phyloP scores from a whole-genome alignment of 805 yeast genomes.

The Myxozyma nipponensis region DNA sequence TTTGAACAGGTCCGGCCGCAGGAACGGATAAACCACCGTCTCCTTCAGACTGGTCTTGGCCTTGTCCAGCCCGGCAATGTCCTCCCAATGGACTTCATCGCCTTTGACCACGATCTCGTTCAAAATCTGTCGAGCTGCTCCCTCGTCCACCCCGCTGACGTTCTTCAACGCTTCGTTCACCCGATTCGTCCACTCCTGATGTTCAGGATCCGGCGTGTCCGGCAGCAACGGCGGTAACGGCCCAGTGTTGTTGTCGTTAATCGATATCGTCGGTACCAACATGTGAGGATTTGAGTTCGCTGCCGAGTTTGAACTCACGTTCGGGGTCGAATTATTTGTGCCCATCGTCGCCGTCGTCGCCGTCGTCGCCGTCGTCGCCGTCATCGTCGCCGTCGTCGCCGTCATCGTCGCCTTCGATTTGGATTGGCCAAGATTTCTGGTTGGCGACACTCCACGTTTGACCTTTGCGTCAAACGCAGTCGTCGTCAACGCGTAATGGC shows the following conservation, averaged over 20 bases:
- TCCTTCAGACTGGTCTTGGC: conserved; percentile 89
- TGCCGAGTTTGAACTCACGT: neutral
- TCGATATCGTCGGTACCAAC: conserved; percentile 1
- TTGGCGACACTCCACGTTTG: neutral
- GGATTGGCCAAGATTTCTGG: neutral
- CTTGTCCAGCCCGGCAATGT: conserved; percentile 85
- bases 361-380: neutral
- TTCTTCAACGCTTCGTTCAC: conserved; percentile 35
- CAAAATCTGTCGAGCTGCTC: conserved; percentile 76
- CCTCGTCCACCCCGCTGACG: conserved; percentile 66
- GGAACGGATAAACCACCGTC: conserved; percentile 91
- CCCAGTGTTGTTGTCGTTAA: neutral
- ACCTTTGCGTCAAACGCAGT: conserved; percentile 3
- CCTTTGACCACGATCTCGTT: conserved; percentile 86
- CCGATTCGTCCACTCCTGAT: conserved; percentile 22
- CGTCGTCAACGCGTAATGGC: neutral
- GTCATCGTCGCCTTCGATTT: neutral
- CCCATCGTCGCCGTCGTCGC: neutral
- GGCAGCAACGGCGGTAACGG: conserved; percentile 11
- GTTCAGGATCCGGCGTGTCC: conserved; percentile 24
- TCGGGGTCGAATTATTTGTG: neutral
- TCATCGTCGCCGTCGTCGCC: neutral
- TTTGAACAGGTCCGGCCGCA: conserved; percentile 86
- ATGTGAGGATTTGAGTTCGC: neutral
- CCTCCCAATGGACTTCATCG: conserved; percentile 91